Percentiles rank a stretch among this genome's conserved stretches.
Conservation (phyloP, 139 green algal genomes). For the Micractinium sp. region DNA sequence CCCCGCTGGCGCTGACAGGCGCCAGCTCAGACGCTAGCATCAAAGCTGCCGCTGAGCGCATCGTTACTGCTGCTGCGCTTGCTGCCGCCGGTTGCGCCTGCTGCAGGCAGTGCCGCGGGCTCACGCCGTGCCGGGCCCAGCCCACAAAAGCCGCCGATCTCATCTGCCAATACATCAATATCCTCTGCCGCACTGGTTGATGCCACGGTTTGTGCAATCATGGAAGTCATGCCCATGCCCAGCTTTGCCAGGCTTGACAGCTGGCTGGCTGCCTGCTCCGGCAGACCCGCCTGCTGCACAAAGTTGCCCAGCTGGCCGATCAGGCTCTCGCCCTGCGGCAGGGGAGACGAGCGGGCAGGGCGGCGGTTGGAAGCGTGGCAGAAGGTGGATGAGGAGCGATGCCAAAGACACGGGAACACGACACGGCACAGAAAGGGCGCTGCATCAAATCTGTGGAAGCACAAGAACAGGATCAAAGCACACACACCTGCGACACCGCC, state of each 20-base stretch:
- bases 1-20: too few species aligned
- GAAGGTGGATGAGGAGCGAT: too few species aligned
- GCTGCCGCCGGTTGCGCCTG: background rate
- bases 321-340: conserved; percentile 42
- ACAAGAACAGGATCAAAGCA: too few species aligned
- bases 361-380: too few species aligned
- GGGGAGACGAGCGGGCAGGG: too few species aligned
- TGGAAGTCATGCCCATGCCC: conserved; percentile 14
- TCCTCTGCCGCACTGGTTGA: conserved; percentile 6
- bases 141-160: conserved; percentile 40
- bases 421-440: too few species aligned
- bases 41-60: background rate
- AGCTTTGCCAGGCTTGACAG: conserved; percentile 34
- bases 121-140: conserved; percentile 8
- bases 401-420: too few species aligned
- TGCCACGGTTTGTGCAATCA: conserved; percentile 22
- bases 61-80: background rate
- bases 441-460: too few species aligned
- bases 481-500: too few species aligned
- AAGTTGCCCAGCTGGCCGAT: conserved; percentile 40
- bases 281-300: conserved; percentile 35
- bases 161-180: conserved; percentile 45
- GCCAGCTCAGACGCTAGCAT: background rate
- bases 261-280: background rate
- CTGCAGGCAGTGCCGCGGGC: conserved; percentile 6